phyloP scores from a whole-genome alignment of 1,284 basidiomycete species.

The Sporisorium scitamineum region DNA sequence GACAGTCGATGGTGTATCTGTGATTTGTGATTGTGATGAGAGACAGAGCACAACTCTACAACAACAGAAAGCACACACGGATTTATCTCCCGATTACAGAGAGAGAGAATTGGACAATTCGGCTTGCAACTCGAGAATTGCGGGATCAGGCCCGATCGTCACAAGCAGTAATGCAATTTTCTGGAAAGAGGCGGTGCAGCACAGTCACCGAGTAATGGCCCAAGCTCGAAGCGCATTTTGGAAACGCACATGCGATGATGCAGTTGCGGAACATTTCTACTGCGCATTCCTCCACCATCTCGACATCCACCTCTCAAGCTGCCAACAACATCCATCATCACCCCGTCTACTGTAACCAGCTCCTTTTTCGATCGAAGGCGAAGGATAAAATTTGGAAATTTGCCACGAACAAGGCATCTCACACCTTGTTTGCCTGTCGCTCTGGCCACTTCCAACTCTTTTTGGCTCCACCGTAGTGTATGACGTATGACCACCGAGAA shows the following conservation, averaged over 20 bases:
- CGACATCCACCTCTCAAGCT: background rate
- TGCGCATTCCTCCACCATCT: constrained; percentile 1
- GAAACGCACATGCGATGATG: background rate
- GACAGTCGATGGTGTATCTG: background rate
- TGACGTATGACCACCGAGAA: constrained; percentile 18
- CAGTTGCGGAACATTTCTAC: constrained; percentile 2
- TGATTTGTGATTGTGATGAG: background rate
- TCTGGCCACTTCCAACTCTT: background rate
- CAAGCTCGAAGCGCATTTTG: background rate
- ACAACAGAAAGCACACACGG: background rate
- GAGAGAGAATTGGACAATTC: no score
- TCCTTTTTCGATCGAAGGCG: background rate
- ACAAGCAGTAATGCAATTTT: background rate
- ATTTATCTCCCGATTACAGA: background rate
- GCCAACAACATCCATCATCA: background rate
- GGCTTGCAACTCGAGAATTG: background rate
- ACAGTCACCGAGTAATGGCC: background rate
- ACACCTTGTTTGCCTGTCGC: no score
- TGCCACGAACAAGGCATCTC: background rate
- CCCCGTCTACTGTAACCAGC: background rate
- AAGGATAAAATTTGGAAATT: background rate
- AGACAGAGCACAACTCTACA: background rate
- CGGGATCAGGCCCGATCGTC: background rate
- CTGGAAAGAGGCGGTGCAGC: background rate
- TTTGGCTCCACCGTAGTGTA: background rate